Evolutionary conservation across 495 filamentous ascomycete species (phyloP).

Genomic region (Entonaema liquescens): DNA sequence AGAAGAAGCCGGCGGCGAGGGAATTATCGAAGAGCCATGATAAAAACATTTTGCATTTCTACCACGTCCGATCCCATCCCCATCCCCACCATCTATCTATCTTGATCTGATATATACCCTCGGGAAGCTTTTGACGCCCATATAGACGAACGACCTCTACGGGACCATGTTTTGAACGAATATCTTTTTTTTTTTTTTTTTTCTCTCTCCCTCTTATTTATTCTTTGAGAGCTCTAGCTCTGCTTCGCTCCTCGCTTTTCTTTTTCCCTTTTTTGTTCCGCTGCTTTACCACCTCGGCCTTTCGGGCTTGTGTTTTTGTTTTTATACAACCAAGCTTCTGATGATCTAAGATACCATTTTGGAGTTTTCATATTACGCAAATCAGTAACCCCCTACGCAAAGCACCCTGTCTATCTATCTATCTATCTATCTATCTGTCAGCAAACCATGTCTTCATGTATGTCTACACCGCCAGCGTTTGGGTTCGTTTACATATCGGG

Average conservation of each 20-base stretch:
- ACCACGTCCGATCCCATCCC: no score
- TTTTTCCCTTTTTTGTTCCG: constrained; percentile 5
- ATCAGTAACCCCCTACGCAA: constrained; percentile 12
- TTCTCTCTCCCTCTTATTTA: constrained; percentile 1
- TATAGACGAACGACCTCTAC: constrained; percentile 37
- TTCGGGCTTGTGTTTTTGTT: constrained; percentile 4
- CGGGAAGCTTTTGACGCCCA: constrained; percentile 20
- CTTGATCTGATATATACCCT: constrained; percentile 16
- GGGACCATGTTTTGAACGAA: constrained; percentile 41
- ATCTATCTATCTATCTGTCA: neutral
- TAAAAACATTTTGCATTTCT: neutral
- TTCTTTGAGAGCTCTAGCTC: constrained; percentile 11
- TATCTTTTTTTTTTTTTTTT: constrained; percentile 18
- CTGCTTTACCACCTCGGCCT: constrained; percentile 6
- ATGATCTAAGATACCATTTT: constrained; percentile 43
- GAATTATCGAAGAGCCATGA: constrained; percentile 80
- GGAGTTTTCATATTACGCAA: constrained; percentile 29
- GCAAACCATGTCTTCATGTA: constrained; percentile 20
- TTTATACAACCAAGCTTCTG: constrained; percentile 2
- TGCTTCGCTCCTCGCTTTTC: constrained; percentile 17
- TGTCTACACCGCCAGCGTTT: constrained; percentile 29
- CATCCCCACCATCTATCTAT: constrained; percentile 3
- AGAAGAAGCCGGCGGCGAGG: constrained; percentile 80
- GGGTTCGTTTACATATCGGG: constrained; percentile 19
- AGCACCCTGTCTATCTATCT: constrained; percentile 24